A percentile compares a stretch with the other conserved stretches of the same genome.
Conservation (phyloP, 2,329 filamentous ascomycete species). For the Colletotrichum kahawae region DNA sequence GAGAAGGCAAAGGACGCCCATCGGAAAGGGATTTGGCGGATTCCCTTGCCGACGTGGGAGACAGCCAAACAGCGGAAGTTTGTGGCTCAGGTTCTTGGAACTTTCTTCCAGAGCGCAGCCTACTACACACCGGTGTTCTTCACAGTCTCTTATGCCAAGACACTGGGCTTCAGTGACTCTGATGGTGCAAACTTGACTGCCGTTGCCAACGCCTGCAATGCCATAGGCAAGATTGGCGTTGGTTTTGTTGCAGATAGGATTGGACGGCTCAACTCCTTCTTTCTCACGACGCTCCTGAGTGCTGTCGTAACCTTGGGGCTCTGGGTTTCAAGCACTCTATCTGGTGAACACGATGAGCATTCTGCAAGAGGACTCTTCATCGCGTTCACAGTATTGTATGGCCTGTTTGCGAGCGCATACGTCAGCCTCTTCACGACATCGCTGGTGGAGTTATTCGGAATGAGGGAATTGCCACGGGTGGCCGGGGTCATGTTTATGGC, state of each 20-base stretch:
- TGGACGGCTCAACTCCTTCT: constrained; percentile 39
- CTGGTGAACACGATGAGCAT: neutral
- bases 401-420: neutral
- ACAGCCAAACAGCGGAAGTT: neutral
- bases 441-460: neutral
- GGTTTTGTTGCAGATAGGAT: constrained; percentile 40
- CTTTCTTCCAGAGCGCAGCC: neutral
- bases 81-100: neutral
- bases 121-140: neutral
- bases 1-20: neutral
- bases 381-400: neutral
- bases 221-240: constrained; percentile 40
- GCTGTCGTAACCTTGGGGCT: neutral
- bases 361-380: neutral
- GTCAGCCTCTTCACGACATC: neutral
- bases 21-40: neutral
- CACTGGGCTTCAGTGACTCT: constrained; percentile 36
- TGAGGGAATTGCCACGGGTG: neutral
- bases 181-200: constrained; percentile 42
- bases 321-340: neutral
- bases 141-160: neutral
- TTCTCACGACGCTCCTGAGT: neutral
- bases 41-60: neutral
- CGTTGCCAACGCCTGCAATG: constrained; percentile 42
- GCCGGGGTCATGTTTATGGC: neutral